phyloP scores from a whole-genome alignment of 257 asterid genomes.

The Forsythia viridissima region DNA sequence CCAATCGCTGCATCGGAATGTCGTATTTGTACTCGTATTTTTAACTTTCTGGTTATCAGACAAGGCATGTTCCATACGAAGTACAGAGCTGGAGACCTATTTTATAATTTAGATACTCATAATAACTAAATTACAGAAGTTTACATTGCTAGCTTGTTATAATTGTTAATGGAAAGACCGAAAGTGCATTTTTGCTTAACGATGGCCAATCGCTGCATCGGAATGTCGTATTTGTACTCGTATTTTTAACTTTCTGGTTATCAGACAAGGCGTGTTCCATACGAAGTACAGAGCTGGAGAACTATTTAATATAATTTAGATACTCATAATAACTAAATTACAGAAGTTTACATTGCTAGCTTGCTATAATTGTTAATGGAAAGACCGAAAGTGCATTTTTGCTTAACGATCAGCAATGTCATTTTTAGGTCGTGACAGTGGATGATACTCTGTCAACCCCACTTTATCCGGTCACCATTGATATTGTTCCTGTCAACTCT shows the following conservation, averaged over 20 bases:
- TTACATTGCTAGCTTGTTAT: not conserved
- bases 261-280: not conserved
- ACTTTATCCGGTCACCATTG: not conserved
- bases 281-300: not conserved
- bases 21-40: not conserved
- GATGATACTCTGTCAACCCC: not conserved
- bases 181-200: not conserved
- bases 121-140: not conserved
- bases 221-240: not conserved
- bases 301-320: not conserved
- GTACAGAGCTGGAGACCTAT: not conserved
- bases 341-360: not conserved
- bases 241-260: not conserved
- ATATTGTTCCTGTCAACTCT: not conserved
- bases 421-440: not conserved
- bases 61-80: not conserved
- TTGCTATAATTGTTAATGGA: not conserved
- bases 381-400: not conserved
- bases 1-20: not conserved
- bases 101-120: not conserved
- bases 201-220: not conserved
- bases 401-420: not conserved
- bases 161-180: not conserved
- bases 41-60: not conserved
- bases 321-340: not conserved